phyloP scores from a whole-genome alignment of 306 rosid genomes.

The Arachis stenosperma region DNA sequence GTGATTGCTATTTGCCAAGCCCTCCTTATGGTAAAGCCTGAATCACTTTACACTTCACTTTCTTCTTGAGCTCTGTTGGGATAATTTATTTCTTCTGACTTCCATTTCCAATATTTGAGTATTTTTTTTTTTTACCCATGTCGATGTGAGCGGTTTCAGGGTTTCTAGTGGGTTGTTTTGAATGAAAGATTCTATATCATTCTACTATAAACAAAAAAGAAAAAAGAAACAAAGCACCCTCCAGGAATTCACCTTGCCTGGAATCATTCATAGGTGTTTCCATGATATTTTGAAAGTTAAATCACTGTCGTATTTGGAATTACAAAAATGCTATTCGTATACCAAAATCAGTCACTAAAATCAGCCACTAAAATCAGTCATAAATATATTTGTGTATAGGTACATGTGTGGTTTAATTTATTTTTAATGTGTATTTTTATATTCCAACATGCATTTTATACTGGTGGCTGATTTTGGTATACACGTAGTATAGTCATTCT shows the following conservation, averaged over 20 bases:
- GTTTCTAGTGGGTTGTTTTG: constrained; percentile 16
- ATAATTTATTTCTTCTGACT: constrained; percentile 21
- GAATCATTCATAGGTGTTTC: not conserved
- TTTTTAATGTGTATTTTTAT: no score
- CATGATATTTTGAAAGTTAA: not conserved
- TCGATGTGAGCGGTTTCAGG: constrained; percentile 30
- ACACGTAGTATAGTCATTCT: no score
- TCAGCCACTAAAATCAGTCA: no score
- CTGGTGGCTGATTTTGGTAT: no score
- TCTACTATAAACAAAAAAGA: not conserved
- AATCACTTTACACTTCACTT: constrained; percentile 16
- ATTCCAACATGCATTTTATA: no score
- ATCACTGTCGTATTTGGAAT: not conserved
- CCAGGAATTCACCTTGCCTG: not conserved
- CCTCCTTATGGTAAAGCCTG: constrained; percentile 76
- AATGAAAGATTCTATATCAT: not conserved
- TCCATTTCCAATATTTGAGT: not conserved
- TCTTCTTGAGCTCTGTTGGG: constrained; percentile 19
- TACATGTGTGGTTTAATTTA: no score
- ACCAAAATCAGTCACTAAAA: no score
- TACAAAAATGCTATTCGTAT: no score
- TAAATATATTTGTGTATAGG: no score
- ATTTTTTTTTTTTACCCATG: constrained; percentile 6
- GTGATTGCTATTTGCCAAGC: constrained; percentile 96
- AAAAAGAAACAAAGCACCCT: not conserved